These are phyloP conservation scores for Mycena galopus DNA, from an alignment of 768 basidiomycete species.

Conservation along the genomic window DNA sequence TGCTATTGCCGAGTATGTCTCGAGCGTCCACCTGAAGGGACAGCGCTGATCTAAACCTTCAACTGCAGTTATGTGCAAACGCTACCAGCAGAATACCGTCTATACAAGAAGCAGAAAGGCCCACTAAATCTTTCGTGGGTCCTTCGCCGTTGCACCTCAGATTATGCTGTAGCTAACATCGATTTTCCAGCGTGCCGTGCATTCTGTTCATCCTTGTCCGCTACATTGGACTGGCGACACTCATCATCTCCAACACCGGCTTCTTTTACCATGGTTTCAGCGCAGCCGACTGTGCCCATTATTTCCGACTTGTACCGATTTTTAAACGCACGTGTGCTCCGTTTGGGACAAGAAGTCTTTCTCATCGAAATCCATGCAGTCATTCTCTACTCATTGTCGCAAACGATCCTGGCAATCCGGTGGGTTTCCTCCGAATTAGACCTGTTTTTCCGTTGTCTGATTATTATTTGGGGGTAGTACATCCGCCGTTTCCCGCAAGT, in stretches of 20 bases:
- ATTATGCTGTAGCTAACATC: neutral
- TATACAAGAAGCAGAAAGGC: conserved; percentile 22
- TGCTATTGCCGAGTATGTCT: too few relatives aligned
- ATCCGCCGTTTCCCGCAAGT: conserved; percentile 29
- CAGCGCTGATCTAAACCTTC: too few relatives aligned
- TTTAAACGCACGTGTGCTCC: conserved; percentile 22
- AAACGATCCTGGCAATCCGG: neutral
- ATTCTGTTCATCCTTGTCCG: conserved; percentile 35
- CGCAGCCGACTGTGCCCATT: conserved; percentile 1
- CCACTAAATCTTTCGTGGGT: conserved; percentile 20
- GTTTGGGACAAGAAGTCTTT: too few relatives aligned
- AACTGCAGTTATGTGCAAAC: too few relatives aligned
- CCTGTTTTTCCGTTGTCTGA: neutral
- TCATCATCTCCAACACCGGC: conserved; percentile 24
- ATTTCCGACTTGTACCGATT: conserved; percentile 25
- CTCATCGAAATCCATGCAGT: too few relatives aligned
- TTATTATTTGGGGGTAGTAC: neutral
- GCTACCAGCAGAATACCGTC: conserved; percentile 25
- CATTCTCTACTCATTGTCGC: neutral
- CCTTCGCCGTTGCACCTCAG: neutral
- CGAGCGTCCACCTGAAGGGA: too few relatives aligned
- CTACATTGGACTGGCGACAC: conserved; percentile 23
- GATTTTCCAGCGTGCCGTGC: conserved; percentile 17
- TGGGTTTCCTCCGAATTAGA: neutral
- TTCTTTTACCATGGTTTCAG: conserved; percentile 35